Conservation (phyloP, 1,284 basidiomycete species). For the Malassezia sympodialis region DNA sequence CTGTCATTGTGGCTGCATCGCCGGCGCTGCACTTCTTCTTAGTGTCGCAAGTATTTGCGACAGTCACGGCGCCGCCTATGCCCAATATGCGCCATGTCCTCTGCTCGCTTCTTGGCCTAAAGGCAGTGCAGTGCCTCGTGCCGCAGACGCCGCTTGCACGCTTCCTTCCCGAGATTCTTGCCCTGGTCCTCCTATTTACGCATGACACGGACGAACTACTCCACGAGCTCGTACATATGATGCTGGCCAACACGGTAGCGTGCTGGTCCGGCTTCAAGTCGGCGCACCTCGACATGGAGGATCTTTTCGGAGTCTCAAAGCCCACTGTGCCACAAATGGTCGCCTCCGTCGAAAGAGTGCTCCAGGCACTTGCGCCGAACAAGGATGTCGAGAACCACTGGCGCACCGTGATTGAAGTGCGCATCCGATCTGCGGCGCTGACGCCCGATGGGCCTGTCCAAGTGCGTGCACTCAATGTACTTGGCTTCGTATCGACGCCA, state of each 20-base stretch:
- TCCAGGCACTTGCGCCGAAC: not conserved
- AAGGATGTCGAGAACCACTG: not conserved
- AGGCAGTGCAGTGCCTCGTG: not conserved
- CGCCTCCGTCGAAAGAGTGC: not conserved
- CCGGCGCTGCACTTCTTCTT: not conserved
- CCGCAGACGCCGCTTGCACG: not conserved
- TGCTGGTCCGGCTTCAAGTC: not conserved
- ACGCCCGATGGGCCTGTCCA: not conserved
- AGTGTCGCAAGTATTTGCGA: not conserved
- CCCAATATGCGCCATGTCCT: not conserved
- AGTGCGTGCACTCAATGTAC: not conserved
- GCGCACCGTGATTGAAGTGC: not conserved
- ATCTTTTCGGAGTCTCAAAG: not conserved
- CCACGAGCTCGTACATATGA: not conserved
- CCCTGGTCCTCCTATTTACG: not conserved
- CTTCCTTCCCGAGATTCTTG: not conserved
- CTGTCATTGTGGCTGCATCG: not conserved
- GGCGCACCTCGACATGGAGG: not conserved
- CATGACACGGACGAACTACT: not conserved
- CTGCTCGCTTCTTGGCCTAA: conserved; percentile 1
- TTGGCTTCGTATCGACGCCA: not conserved
- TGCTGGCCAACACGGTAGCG: not conserved
- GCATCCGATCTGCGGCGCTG: not conserved
- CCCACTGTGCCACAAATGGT: not conserved
- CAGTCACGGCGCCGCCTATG: not conserved